Evolutionary conservation across 2,329 filamentous ascomycete species (phyloP), one percentile per base, ranked within the genome.

Genomic region (Malbranchea cinnamomea): DNA sequence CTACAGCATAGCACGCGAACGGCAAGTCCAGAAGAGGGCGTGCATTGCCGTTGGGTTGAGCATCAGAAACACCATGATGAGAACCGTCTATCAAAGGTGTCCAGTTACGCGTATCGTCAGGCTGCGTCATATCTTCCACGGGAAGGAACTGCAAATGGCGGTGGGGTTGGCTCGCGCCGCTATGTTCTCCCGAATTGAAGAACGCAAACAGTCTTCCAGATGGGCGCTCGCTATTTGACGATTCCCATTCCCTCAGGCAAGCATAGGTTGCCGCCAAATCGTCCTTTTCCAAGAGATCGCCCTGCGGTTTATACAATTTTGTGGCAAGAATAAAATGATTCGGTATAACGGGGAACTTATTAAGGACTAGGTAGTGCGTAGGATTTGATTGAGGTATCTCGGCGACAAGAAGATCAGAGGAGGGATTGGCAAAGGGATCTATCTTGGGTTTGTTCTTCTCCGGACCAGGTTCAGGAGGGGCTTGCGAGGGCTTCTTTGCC

Each of bases 241-340:
- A 36, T 17, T 41, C 41, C 60, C 61, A 64, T 27, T 49, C 48
- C 31, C 47, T 46, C 9, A 64, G 39, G 36, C 58, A 62, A 9
- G 52, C 47, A 38, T 56, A 54, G 11, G 57, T 49, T 20, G 51
- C 47, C 15, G 48, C 48, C 23, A 64, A 42, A 38, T 64, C 60
- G 1, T 50, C 47, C 33, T 45, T 46, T 16, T 60, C 59, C 5
- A 64, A 41, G 0, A 63, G 34, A 37, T 58, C 50, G 1, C 56
- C 59, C 41, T 63, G 60, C 4, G 49, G 38, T 25, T 55, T 54
- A 45, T 52, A 62, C 6, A 38, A 41, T 23, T 48, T 57, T 3
- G 60, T 64, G n/a, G 59, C 54, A 26, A 64, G 49, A 27, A 64
- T 63, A 40, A 63, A 63, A 38, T 64, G 60, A 31, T 62, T 54